Evolutionary conservation across 495 filamentous ascomycete species (phyloP).

Genomic region (Filosporella fistucella): DNA sequence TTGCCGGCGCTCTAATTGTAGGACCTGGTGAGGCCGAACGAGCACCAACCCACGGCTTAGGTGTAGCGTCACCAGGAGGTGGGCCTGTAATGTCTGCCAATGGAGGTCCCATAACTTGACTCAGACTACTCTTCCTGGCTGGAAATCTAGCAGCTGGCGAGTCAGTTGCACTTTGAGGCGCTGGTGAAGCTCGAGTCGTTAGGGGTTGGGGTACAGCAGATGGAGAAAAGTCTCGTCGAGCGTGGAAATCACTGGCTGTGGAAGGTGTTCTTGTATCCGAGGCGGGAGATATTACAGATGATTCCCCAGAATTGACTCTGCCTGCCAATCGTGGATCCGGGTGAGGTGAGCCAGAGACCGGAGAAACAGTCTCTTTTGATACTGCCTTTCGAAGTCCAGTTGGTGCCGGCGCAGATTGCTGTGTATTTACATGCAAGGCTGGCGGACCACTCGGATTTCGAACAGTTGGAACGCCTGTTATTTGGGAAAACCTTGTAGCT

Average conservation of each 20-base stretch:
- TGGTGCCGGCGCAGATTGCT: conserved; percentile 2
- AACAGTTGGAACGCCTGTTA: conserved; percentile 14
- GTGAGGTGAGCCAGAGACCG: conserved; percentile 10
- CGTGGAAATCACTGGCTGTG: conserved; percentile 26
- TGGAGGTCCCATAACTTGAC: conserved; percentile 34
- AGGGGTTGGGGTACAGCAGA: conserved; percentile 33
- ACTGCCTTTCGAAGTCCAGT: conserved; percentile 7
- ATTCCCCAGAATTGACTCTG: conserved; percentile 1
- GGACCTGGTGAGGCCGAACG: conserved; percentile 32
- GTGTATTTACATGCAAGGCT: conserved; percentile 8
- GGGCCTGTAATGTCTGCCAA: conserved; percentile 17
- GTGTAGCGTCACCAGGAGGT: conserved; percentile 15
- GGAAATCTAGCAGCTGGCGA: conserved; percentile 36
- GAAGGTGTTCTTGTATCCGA: conserved; percentile 12
- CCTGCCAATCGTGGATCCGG: conserved; percentile 2
- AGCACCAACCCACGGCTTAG: conserved; percentile 25
- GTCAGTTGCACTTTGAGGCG: conserved; percentile 9
- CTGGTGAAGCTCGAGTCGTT: conserved; percentile 22
- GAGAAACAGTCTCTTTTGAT: conserved; percentile 13
- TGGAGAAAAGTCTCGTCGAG: conserved; percentile 34
- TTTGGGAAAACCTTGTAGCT: conserved; percentile 22
- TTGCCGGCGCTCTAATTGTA: conserved; percentile 5
- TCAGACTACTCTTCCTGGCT: conserved; percentile 57
- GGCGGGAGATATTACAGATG: conserved; percentile 3
- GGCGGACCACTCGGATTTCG: conserved; percentile 17